Conservation (phyloP, 345 rosid species). For the Reutealis trisperma region DNA sequence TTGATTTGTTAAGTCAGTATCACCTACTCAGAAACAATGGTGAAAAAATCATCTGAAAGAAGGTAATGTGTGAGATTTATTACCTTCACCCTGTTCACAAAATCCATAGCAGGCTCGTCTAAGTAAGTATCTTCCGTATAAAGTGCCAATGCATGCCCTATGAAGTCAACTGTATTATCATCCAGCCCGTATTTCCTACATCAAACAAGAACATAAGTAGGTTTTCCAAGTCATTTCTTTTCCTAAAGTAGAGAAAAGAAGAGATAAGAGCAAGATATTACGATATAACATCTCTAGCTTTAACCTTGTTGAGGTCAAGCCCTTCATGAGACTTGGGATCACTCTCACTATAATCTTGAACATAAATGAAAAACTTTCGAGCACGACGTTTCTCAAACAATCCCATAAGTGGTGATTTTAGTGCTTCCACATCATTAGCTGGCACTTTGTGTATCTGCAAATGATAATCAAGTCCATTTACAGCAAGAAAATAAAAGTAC, state of each 20-base stretch:
- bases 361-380: constrained; percentile 85
- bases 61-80: background rate
- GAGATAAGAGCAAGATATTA: constrained; percentile 22
- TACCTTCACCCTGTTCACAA: constrained; percentile 83
- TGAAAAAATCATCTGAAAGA: background rate
- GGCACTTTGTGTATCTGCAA: constrained; percentile 79
- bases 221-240: too few species aligned
- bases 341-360: constrained; percentile 79
- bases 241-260: background rate
- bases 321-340: constrained; percentile 94
- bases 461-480: background rate
- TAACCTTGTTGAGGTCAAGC: constrained; percentile 68
- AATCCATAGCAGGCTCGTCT: constrained; percentile 69
- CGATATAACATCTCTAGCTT: constrained; percentile 78
- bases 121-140: constrained; percentile 64
- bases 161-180: constrained; percentile 80
- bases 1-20: background rate
- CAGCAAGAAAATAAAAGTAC: background rate
- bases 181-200: constrained; percentile 80
- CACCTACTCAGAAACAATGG: background rate
- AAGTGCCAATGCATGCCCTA: constrained; percentile 89
- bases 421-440: constrained; percentile 81
- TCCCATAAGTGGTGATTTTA: constrained; percentile 86
- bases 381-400: constrained; percentile 86
- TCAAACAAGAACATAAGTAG: background rate